These are phyloP conservation scores for Lachnellula arida DNA, from an alignment of 2,329 filamentous ascomycete species.

Conservation along the genomic window DNA sequence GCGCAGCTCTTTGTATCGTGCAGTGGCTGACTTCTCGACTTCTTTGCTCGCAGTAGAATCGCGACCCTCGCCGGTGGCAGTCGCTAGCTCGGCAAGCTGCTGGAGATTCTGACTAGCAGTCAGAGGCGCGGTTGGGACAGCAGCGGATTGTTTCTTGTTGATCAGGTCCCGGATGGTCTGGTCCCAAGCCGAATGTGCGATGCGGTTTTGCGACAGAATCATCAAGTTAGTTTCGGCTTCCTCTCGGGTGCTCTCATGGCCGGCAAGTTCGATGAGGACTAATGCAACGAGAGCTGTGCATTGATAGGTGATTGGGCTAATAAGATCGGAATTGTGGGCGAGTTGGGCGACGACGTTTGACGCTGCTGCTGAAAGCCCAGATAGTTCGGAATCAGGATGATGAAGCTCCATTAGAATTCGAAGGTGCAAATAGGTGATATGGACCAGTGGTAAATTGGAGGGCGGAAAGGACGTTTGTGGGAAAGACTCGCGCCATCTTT, in stretches of 20 bases:
- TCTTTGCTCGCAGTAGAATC: constrained; percentile 13
- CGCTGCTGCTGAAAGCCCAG: constrained; percentile 56
- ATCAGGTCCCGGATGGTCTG: constrained; percentile 49
- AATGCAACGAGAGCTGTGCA: constrained; percentile 56
- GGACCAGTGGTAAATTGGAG: constrained; percentile 50
- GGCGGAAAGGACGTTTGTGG: constrained; percentile 51
- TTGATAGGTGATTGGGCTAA: constrained; percentile 63
- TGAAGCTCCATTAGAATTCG: constrained; percentile 60
- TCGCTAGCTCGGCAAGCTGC: constrained; percentile 51
- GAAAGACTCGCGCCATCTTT: constrained; percentile 62
- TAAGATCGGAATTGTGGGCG: constrained; percentile 47
- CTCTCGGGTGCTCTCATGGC: constrained; percentile 49
- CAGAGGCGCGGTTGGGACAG: constrained; percentile 14
- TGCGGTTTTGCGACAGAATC: constrained; percentile 50
- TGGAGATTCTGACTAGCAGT: constrained; percentile 41
- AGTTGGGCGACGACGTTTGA: constrained; percentile 56
- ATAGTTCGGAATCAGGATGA: constrained; percentile 49
- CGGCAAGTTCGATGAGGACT: constrained; percentile 56
- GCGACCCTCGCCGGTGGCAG: constrained; percentile 23
- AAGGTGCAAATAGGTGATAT: constrained; percentile 67
- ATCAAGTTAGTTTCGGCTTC: constrained; percentile 53
- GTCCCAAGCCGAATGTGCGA: constrained; percentile 52
- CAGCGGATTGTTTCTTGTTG: constrained; percentile 7
- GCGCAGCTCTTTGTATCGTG: constrained; percentile 14
- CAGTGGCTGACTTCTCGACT: constrained; percentile 8